Evolutionary conservation across 2,329 filamentous ascomycete species (phyloP).

Genomic region (Trichoderma lentiforme): DNA sequence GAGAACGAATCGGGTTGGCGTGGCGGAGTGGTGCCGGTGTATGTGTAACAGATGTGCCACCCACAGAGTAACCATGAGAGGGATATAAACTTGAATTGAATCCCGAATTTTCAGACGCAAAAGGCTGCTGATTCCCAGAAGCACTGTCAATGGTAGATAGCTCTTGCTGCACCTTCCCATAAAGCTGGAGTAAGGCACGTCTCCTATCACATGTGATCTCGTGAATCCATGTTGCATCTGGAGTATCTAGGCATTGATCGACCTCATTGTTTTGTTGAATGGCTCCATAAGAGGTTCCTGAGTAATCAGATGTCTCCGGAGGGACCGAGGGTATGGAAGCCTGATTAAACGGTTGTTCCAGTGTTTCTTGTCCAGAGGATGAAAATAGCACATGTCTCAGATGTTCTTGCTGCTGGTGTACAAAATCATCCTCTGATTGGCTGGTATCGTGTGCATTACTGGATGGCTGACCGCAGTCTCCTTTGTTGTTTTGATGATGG

Average conservation of each 20-base stretch:
- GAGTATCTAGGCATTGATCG: not conserved
- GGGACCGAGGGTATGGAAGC: not conserved
- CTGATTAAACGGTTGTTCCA: not conserved
- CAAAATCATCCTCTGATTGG: not conserved
- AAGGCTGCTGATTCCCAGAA: not conserved
- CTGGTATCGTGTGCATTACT: not conserved
- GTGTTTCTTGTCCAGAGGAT: not conserved
- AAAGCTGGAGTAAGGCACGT: not conserved
- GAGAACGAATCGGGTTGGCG: not conserved
- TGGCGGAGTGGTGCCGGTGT: not conserved
- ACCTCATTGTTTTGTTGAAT: not conserved
- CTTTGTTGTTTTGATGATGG: not conserved
- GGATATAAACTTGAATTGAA: not conserved
- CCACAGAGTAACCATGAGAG: not conserved
- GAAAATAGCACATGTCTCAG: not conserved
- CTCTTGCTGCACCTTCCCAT: not conserved
- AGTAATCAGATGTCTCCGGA: not conserved
- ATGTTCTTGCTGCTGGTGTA: not conserved
- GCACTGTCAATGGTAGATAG: not conserved
- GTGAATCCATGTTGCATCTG: not conserved
- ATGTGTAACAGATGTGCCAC: not conserved
- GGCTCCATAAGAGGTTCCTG: not conserved
- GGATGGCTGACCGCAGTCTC: not conserved
- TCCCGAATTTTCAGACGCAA: not conserved
- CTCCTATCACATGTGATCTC: not conserved